phyloP scores from a whole-genome alignment of 1,139 yeast species.

The Candida glucosophila region DNA sequence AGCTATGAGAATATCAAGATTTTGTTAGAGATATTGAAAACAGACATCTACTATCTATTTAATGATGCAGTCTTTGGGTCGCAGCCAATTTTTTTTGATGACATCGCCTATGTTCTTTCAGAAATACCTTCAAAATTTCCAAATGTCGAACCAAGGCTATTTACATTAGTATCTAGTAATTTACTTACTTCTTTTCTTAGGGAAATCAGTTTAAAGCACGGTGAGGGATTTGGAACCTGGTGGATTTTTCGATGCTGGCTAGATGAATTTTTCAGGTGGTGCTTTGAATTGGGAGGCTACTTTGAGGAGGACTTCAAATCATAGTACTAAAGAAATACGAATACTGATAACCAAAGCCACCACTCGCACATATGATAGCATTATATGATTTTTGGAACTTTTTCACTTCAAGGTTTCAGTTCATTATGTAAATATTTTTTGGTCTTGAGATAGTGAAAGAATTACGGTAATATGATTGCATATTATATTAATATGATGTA shows the following conservation, averaged over 20 bases:
- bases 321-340: too few species aligned
- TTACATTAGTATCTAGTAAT: constrained; percentile 46
- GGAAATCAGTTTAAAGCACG: constrained; percentile 52
- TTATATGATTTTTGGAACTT: too few species aligned
- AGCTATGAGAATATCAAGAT: constrained; percentile 18
- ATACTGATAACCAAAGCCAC: too few species aligned
- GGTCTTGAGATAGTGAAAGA: too few species aligned
- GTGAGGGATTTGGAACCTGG: constrained; percentile 66
- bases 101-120: constrained; percentile 18
- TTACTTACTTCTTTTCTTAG: constrained; percentile 57
- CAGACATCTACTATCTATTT: constrained; percentile 15
- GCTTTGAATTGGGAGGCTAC: constrained; percentile 64
- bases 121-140: constrained; percentile 41
- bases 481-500: too few species aligned
- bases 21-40: constrained; percentile 32
- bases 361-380: too few species aligned
- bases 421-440: too few species aligned
- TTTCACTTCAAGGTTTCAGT: too few species aligned
- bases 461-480: too few species aligned
- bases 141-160: constrained; percentile 45
- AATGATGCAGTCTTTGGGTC: constrained; percentile 3
- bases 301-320: constrained; percentile 24
- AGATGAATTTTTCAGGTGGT: constrained; percentile 65
- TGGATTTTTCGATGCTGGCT: constrained; percentile 75
- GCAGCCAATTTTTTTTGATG: constrained; percentile 3